phyloP scores from a whole-genome alignment of 495 filamentous ascomycete species.

The Aspergillus kassunensis region DNA sequence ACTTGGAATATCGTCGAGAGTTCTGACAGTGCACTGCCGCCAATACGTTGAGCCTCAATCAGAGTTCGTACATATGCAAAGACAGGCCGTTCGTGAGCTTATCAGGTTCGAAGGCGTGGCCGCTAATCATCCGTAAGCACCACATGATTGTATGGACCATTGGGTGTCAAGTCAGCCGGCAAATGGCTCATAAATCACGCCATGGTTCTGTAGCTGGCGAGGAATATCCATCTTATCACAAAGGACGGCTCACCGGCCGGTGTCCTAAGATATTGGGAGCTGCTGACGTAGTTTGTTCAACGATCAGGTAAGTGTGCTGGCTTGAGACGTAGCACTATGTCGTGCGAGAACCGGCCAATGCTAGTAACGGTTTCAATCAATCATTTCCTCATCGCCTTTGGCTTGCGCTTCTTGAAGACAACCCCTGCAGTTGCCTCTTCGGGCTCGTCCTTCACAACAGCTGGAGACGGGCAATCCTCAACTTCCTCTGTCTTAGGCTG shows the following conservation, averaged over 20 bases:
- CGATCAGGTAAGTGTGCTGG: no score
- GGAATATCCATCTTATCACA: no score
- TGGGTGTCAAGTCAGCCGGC: no score
- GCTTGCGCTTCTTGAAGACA: conserved; percentile 89
- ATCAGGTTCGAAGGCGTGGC: background rate
- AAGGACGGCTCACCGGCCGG: no score
- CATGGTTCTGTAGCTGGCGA: no score
- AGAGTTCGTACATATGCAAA: background rate
- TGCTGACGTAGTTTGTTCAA: no score
- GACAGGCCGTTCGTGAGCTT: background rate
- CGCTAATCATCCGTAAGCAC: background rate
- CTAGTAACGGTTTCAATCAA: background rate
- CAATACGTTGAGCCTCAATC: background rate
- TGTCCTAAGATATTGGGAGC: no score
- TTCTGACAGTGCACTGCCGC: no score
- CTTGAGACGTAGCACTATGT: background rate
- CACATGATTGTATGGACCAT: background rate
- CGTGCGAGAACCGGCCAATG: background rate
- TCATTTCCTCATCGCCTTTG: conserved; percentile 60
- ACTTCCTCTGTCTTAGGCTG: conserved; percentile 38
- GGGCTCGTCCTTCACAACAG: conserved; percentile 18
- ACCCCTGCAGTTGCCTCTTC: conserved; percentile 41
- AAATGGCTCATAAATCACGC: no score
- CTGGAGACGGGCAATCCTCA: conserved; percentile 15
- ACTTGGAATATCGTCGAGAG: no score